Conservation (phyloP, 257 asterid species). For the Solanum chilense region DNA sequence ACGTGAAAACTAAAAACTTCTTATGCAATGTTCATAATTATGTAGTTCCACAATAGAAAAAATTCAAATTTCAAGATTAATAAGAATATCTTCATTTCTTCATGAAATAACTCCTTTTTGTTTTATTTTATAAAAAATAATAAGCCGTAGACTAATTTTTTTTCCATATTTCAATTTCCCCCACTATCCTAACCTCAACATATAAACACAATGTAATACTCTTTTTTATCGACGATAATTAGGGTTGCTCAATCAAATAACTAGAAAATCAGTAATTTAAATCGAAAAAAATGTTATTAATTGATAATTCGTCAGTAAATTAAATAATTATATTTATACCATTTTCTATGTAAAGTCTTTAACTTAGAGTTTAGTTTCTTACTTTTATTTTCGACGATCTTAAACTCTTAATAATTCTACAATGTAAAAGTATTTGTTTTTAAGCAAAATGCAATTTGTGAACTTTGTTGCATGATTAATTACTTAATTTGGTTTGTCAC, state of each 20-base stretch:
- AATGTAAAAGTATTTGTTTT: too few relatives aligned
- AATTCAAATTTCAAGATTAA: neutral
- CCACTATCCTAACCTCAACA: neutral
- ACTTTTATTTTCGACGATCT: too few relatives aligned
- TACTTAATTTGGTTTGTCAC: too few relatives aligned
- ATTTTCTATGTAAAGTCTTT: neutral
- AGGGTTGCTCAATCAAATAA: fast-evolving
- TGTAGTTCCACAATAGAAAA: neutral
- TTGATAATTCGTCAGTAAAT: neutral
- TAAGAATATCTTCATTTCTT: neutral
- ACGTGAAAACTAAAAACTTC: neutral
- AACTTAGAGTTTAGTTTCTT: too few relatives aligned
- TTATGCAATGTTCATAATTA: neutral
- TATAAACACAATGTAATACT: neutral
- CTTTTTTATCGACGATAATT: too few relatives aligned
- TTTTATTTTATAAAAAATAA: neutral
- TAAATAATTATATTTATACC: too few relatives aligned
- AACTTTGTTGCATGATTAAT: neutral
- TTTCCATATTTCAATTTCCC: neutral
- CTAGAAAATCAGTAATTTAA: fast-evolving
- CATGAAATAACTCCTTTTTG: neutral
- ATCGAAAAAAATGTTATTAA: too few relatives aligned
- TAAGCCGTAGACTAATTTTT: neutral
- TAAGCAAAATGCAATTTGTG: too few relatives aligned
- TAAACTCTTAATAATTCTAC: neutral